phyloP scores from a whole-genome alignment of 2,329 filamentous ascomycete species.

The Pestalotiopsis sp. region DNA sequence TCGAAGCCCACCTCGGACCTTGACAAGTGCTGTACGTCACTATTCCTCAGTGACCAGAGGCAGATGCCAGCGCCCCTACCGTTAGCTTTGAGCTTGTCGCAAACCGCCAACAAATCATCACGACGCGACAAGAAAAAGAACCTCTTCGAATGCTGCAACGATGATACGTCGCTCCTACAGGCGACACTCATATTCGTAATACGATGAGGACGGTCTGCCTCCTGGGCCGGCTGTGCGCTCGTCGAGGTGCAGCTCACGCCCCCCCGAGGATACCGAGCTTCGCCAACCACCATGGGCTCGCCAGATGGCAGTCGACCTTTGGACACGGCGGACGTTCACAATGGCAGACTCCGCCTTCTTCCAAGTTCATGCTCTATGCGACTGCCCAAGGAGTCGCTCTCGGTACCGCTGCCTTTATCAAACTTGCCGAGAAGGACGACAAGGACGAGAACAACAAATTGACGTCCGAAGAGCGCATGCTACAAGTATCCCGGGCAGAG shows the following conservation, averaged over 20 bases:
- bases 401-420: constrained; percentile 59
- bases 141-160: constrained; percentile 10
- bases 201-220: constrained; percentile 50
- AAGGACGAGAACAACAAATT: constrained; percentile 47
- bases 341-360: constrained; percentile 18
- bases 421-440: constrained; percentile 55
- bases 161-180: constrained; percentile 10
- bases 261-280: constrained; percentile 15
- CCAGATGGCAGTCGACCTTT: constrained; percentile 23
- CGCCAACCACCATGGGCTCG: not conserved
- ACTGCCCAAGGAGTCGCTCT: constrained; percentile 44
- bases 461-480: constrained; percentile 85
- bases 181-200: constrained; percentile 17
- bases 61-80: not conserved
- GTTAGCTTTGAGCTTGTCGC: not conserved
- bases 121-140: not conserved
- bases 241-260: constrained; percentile 14
- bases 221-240: constrained; percentile 47
- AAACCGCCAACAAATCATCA: not conserved
- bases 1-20: not conserved
- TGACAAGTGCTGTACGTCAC: constrained; percentile 11
- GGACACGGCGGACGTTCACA: constrained; percentile 13
- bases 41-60: not conserved
- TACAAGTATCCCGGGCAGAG: constrained; percentile 78
- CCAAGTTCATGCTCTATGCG: constrained; percentile 39